Base-by-base conservation (phyloP, 768 basidiomycete species). In the Pleurotus djamor region DNA sequence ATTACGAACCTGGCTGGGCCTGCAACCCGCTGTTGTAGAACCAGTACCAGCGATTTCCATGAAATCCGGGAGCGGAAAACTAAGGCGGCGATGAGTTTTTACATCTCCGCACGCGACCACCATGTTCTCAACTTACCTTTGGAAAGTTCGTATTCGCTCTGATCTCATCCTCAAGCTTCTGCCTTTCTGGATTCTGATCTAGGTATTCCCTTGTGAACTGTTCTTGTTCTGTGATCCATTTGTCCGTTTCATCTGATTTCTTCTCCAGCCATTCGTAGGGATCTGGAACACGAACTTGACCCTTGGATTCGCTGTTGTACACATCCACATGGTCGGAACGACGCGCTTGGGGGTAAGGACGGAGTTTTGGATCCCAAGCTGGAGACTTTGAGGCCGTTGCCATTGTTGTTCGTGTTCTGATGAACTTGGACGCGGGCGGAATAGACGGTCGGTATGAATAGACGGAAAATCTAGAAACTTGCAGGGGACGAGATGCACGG, bases 11-110 rank as follows among this genome's bases (percentile, higher is more conserved):
- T 57, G 82, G 76, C 67, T 92, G 91, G 1, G 87, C 78, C 62
- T 91, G 86, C 32, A 93, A 79, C 34, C 91, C 92, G 55, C 82
- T 85, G 72, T 94, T 92, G 66, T 87, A 82, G 66, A 80, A 83
- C 89, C 91, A 91, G 65, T 94, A 94, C 87, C 89, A 94, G 51
- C 80, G 81, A 64, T 92, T 89, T 12, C 85, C 76, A 61, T 83
- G 82, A 55, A 89, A 62, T 10, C 63, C 69, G 0, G 91, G 92
- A 0, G 84, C 74, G 17, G 82, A 83, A 68, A 90, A 89, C 88
- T 90, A 68, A 41, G 16, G 49, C 48, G 52, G 41, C 45, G 17
- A 17, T 47, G 7, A 47, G 16, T 17, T 47, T 47, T 17, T 17
- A 17, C n/a, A 7, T 47, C 45, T 17, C 7, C 38, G n/a, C 45